Conservation (phyloP, 805 yeast species). For the Kazachstania kunashirensis region DNA sequence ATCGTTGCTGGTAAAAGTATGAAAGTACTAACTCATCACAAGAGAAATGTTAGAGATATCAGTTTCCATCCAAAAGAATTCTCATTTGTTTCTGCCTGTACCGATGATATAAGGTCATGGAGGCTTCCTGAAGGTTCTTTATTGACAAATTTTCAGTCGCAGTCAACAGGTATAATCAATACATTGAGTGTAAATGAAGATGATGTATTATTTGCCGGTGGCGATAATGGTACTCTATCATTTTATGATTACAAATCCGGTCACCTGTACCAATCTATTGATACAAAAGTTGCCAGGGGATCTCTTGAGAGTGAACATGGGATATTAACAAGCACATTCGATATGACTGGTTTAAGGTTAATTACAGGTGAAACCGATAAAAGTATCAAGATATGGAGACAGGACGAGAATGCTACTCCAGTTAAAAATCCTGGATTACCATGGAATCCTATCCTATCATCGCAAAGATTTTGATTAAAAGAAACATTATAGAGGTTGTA, state of each 20-base stretch:
- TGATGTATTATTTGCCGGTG: constrained; percentile 68
- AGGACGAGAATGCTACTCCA: constrained; percentile 30
- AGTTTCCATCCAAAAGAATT: constrained; percentile 57
- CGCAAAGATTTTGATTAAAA: constrained; percentile 20
- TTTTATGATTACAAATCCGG: constrained; percentile 76
- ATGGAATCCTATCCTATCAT: constrained; percentile 25
- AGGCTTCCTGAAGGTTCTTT: constrained; percentile 66
- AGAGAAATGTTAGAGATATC: constrained; percentile 69
- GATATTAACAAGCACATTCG: constrained; percentile 63
- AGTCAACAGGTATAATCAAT: constrained; percentile 44
- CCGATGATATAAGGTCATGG: constrained; percentile 81
- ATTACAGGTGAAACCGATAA: constrained; percentile 90
- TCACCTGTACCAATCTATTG: constrained; percentile 43
- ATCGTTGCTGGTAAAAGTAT: constrained; percentile 60
- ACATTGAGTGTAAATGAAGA: constrained; percentile 53
- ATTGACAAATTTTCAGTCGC: constrained; percentile 43
- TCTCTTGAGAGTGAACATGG: constrained; percentile 58
- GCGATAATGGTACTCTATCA: constrained; percentile 69
- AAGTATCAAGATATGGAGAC: constrained; percentile 67
- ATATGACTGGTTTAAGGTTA: constrained; percentile 67
- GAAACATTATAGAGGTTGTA: neutral
- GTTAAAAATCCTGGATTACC: constrained; percentile 23
- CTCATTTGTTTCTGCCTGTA: constrained; percentile 72
- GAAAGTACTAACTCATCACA: constrained; percentile 73
- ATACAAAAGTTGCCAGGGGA: constrained; percentile 57